phyloP scores from a whole-genome alignment of 192 early-diverging fungal species.

The Piromyces finnis region DNA sequence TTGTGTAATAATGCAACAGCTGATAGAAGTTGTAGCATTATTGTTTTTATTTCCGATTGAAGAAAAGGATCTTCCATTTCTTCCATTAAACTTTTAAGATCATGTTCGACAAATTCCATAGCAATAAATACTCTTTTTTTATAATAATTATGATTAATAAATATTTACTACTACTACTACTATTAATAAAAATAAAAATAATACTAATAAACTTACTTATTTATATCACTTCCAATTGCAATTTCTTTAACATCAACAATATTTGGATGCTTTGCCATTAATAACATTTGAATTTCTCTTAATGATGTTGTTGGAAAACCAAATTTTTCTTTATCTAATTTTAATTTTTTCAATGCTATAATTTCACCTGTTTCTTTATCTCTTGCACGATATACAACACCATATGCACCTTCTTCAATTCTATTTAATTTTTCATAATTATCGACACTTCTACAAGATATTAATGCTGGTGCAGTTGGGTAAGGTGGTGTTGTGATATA shows the following conservation, averaged over 20 bases:
- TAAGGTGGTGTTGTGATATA: background rate
- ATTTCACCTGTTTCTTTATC: constrained; percentile 62
- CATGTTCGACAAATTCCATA: constrained; percentile 96
- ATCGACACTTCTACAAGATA: constrained; percentile 51
- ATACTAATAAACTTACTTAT: constrained; percentile 21
- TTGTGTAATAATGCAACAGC: constrained; percentile 42
- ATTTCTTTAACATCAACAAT: constrained; percentile 70
- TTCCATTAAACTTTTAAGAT: constrained; percentile 80
- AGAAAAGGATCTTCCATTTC: constrained; percentile 60
- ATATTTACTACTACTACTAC: too few species aligned
- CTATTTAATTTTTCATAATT: constrained; percentile 86
- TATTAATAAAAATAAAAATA: background rate
- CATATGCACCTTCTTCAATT: constrained; percentile 93
- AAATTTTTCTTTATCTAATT: constrained; percentile 54
- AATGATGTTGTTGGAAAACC: constrained; percentile 61
- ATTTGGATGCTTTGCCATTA: constrained; percentile 62
- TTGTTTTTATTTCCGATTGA: constrained; percentile 66
- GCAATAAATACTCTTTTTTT: constrained; percentile 70
- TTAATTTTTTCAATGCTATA: constrained; percentile 58
- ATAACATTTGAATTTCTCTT: constrained; percentile 56
- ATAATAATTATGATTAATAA: too few species aligned
- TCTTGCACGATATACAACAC: constrained; percentile 82
- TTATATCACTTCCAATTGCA: constrained; percentile 39
- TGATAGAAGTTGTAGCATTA: constrained; percentile 49
- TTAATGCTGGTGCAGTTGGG: background rate